Base-by-base conservation (phyloP, 2,329 filamentous ascomycete genomes). In the Fusarium solani-melongenae region DNA sequence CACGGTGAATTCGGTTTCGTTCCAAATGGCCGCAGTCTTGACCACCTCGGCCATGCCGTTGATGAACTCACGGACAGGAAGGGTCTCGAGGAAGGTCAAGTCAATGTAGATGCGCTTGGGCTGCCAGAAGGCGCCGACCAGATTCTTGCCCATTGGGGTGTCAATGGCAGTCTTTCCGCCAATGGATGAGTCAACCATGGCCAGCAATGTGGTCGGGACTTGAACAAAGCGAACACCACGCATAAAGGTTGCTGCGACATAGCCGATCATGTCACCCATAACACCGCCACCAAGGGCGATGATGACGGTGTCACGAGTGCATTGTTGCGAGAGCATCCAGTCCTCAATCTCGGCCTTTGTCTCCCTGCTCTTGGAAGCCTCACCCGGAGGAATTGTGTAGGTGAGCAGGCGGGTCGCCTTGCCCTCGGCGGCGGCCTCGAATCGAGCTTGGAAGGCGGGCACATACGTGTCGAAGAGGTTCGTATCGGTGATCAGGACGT, bases 31-130 rank as follows among this genome's bases (percentile, higher is more conserved):
- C 4, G 96, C 96, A 5, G 96, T 99, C 89, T 98, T 98, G 81
- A 98, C 89, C 33, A 99, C 96, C 85, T 99, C 96, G 29, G 96
- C 96, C 96, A 99, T 98, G 70, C 96, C 96, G 82, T 99, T 99
- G 83, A 98, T 95, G 80, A 99, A 96, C 83, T 99, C 96, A 75
- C 96, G 89, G 73, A 92, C 92, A 1, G 96, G 95, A 22, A 99
- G 87, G 1, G 95, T 97, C 81, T 97, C 94, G 64, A 99, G 87
- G 80, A 99, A 98, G 64, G 92, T 89, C 70, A 98, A 87, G 82
- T 99, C 96, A 77, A 99, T 95, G 83, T 98, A 99, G 74, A 98
- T 95, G 72, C 94, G 92, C 79, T 93, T 89, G 6, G 96, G 96
- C 82, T 99, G 96, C 95, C 96, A 98, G 84, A 99, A 98, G 36